Conservation (phyloP, 306 rosid species). For the Casuarina equisetifolia region DNA sequence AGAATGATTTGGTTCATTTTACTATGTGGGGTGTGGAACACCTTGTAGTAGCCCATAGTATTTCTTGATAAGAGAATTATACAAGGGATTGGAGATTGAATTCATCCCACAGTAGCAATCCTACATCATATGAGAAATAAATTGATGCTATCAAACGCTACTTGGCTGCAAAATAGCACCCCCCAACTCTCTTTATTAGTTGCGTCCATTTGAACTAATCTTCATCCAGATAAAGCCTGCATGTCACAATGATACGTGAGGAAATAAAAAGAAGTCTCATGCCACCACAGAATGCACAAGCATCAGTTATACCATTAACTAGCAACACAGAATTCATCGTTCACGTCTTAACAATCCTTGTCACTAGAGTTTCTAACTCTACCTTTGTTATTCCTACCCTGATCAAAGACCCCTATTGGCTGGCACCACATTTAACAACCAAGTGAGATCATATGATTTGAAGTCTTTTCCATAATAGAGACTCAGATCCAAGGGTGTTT, state of each 20-base stretch:
- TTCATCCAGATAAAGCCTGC: background rate
- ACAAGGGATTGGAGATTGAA: background rate
- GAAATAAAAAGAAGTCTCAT: background rate
- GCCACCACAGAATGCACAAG: conserved; percentile 18
- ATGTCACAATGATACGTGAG: background rate
- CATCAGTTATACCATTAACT: conserved; percentile 10
- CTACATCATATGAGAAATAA: no score
- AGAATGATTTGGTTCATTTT: no score
- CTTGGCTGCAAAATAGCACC: background rate
- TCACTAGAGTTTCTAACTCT: conserved; percentile 16
- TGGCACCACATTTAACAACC: conserved; percentile 59
- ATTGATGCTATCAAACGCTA: background rate
- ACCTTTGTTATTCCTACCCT: background rate
- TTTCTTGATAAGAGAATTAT: background rate
- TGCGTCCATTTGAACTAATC: background rate
- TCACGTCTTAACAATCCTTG: background rate
- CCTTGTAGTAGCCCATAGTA: background rate
- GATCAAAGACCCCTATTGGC: conserved; percentile 40
- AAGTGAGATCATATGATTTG: conserved; percentile 81
- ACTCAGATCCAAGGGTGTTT: conserved; percentile 72
- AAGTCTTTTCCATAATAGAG: conserved; percentile 86
- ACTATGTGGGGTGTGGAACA: background rate
- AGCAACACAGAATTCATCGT: no score
- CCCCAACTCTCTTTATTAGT: background rate
- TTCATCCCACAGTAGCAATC: background rate